Conservation (phyloP, 2,329 filamentous ascomycete species). For the Sphaceloma murrayae region DNA sequence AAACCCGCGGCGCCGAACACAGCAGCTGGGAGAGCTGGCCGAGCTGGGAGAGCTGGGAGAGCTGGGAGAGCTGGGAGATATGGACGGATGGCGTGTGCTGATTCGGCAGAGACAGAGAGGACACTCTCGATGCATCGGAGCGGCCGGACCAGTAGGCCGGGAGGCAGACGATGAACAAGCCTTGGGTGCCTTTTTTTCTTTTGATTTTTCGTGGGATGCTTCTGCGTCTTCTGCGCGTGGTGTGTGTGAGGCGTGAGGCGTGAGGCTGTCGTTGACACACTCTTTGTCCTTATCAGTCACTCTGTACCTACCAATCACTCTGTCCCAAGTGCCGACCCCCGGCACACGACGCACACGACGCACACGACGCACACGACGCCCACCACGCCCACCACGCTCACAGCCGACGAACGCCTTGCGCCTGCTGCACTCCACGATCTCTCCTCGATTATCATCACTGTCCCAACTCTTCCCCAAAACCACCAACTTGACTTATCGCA, state of each 20-base stretch:
- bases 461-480: background rate
- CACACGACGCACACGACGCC: background rate
- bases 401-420: background rate
- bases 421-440: slow-evolving; percentile 10
- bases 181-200: too few relatives aligned
- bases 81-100: background rate
- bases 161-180: too few relatives aligned
- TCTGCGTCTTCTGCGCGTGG: too few relatives aligned
- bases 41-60: background rate
- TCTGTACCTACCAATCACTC: slow-evolving; percentile 1
- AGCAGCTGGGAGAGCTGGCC: too few relatives aligned
- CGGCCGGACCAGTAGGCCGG: background rate
- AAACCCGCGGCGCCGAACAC: too few relatives aligned
- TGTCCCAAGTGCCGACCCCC: background rate
- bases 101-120: background rate
- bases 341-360: background rate
- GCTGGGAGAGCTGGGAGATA: background rate
- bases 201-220: too few relatives aligned
- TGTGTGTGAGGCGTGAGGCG: too few relatives aligned
- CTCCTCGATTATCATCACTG: background rate
- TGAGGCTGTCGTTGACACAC: too few relatives aligned
- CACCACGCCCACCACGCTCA: background rate
- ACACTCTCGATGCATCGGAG: background rate
- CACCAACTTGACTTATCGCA: background rate
- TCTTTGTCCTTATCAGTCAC: slow-evolving; percentile 14